phyloP scores from a whole-genome alignment of 2,329 filamentous ascomycete species.

The Pseudogymnoascus sp. region DNA sequence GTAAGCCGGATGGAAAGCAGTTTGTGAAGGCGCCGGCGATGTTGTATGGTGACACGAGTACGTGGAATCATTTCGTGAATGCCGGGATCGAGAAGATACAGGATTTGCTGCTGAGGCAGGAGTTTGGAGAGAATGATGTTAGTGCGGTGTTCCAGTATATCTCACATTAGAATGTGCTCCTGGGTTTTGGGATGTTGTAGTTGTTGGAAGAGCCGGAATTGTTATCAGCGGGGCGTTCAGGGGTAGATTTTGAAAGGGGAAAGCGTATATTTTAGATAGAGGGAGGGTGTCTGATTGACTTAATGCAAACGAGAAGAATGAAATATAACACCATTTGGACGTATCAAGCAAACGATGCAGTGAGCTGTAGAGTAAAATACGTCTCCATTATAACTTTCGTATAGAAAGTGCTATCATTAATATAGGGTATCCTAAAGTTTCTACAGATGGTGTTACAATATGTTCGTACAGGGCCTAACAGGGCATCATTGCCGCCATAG shows the following conservation, averaged over 20 bases:
- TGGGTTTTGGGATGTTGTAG: background rate
- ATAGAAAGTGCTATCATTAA: background rate
- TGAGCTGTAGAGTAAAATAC: background rate
- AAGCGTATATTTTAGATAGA: background rate
- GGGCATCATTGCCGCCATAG: background rate
- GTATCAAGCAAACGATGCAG: background rate
- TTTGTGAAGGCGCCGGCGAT: constrained; percentile 85
- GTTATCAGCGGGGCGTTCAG: background rate
- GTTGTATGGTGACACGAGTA: constrained; percentile 94
- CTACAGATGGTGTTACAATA: constrained; percentile 2
- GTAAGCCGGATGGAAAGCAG: constrained; percentile 79
- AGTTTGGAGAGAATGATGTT: constrained; percentile 67
- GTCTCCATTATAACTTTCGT: background rate
- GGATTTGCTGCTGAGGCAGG: constrained; percentile 81
- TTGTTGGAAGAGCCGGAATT: background rate
- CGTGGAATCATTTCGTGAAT: constrained; percentile 98
- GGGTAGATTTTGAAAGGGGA: background rate
- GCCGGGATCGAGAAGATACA: constrained; percentile 73
- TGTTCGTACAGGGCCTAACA: background rate
- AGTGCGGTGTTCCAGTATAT: constrained; percentile 98
- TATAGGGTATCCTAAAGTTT: background rate
- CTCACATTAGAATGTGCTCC: constrained; percentile 53
- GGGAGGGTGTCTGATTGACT: background rate
- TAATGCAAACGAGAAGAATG: background rate
- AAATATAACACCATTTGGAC: background rate